Percentiles rank a stretch among this genome's conserved stretches.
phyloP scores from a whole-genome alignment of 495 filamentous ascomycete species.

The Xylaria venustula region DNA sequence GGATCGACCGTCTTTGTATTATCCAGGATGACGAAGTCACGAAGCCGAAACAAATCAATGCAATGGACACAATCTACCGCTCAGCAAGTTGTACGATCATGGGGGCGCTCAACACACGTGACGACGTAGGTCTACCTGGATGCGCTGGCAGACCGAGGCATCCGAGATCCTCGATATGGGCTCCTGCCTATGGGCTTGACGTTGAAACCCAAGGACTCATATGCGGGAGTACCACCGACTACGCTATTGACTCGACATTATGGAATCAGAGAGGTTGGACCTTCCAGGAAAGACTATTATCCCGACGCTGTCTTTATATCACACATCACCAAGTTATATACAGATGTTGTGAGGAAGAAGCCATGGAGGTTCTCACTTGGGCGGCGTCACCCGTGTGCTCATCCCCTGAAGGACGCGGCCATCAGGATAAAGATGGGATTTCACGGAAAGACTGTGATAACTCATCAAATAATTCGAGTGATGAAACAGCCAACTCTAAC shows the following conservation, averaged over 20 bases:
- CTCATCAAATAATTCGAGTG: background rate
- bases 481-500: background rate
- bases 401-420: slow-evolving; percentile 3
- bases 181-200: background rate
- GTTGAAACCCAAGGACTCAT: background rate
- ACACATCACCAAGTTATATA: slow-evolving; percentile 24
- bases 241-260: slow-evolving; percentile 6
- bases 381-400: background rate
- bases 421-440: background rate
- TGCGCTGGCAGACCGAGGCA: background rate
- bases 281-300: slow-evolving; percentile 34
- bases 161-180: background rate
- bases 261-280: slow-evolving; percentile 40
- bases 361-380: slow-evolving; percentile 23
- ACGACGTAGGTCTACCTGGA: background rate
- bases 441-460: background rate
- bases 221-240: background rate
- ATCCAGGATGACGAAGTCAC: slow-evolving; percentile 33
- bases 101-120: background rate
- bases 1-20: slow-evolving; percentile 39
- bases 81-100: slow-evolving; percentile 23
- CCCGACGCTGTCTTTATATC: slow-evolving; percentile 28
- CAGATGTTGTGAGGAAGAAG: slow-evolving; percentile 23
- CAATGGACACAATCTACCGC: slow-evolving; percentile 26
- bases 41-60: slow-evolving; percentile 20